Evolutionary conservation across 139 green algal genomes (phyloP).

Genomic region (Mesostigma viride): DNA sequence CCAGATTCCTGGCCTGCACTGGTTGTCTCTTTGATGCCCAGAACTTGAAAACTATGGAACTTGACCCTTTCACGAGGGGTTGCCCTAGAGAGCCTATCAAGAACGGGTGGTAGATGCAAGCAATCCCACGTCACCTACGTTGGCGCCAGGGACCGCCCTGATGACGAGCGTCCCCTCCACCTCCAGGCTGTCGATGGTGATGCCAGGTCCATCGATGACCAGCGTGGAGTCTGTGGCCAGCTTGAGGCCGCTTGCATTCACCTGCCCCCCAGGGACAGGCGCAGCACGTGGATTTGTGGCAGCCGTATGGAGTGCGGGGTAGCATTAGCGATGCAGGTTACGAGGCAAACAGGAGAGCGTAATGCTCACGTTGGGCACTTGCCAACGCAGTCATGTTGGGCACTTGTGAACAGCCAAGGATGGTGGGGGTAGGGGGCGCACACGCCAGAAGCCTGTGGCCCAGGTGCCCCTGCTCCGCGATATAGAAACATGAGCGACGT

Average conservation of each 20-base stretch:
- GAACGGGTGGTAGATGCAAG: not conserved
- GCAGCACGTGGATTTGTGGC: not conserved
- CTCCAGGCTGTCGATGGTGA: slow-evolving; percentile 39
- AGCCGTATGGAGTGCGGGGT: not conserved
- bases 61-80: not conserved
- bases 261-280: slow-evolving; percentile 28
- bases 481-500: too few species aligned
- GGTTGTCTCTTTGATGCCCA: too few species aligned
- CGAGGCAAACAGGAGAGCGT: not conserved
- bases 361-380: not conserved
- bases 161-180: slow-evolving; percentile 72
- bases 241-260: slow-evolving; percentile 28
- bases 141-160: slow-evolving; percentile 35
- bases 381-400: not conserved
- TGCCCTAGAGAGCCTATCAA: not conserved
- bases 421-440: not conserved
- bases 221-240: slow-evolving; percentile 42
- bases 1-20: too few species aligned
- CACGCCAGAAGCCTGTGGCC: not conserved
- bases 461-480: too few species aligned
- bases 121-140: slow-evolving; percentile 26
- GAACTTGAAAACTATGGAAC: not conserved
- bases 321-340: not conserved
- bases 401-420: not conserved
- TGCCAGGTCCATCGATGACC: slow-evolving; percentile 55